phyloP scores from a whole-genome alignment of 768 basidiomycete genomes.

The Chlorophyllum brunneum region DNA sequence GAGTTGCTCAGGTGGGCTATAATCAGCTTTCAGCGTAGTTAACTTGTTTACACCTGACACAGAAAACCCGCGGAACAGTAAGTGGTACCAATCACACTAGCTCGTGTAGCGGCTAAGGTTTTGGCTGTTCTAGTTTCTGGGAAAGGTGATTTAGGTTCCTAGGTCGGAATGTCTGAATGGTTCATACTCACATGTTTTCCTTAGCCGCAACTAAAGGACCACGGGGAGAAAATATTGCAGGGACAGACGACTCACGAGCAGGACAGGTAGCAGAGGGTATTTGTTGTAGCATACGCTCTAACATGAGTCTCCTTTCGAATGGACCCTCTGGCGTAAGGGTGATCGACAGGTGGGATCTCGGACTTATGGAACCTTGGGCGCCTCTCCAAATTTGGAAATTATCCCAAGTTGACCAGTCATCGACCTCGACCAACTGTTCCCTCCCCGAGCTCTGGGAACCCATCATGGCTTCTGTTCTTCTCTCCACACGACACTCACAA shows the following conservation, averaged over 20 bases:
- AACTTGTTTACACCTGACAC: not conserved
- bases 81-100: slow-evolving; percentile 15
- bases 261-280: slow-evolving; percentile 13
- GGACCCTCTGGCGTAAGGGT: not conserved
- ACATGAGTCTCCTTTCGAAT: not conserved
- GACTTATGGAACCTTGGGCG: not conserved
- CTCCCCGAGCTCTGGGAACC: not conserved
- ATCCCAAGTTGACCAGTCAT: not conserved
- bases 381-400: not conserved
- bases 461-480: not conserved
- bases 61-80: slow-evolving; percentile 45
- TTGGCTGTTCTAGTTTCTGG: slow-evolving; percentile 25
- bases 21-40: too few relatives aligned
- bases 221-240: slow-evolving; percentile 50
- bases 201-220: slow-evolving; percentile 42
- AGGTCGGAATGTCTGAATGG: not conserved
- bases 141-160: slow-evolving; percentile 22
- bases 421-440: not conserved
- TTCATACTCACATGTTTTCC: not conserved
- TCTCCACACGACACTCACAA: not conserved
- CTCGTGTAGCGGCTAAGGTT: not conserved
- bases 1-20: slow-evolving; percentile 29
- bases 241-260: slow-evolving; percentile 40
- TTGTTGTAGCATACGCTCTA: not conserved
- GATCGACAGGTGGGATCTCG: slow-evolving; percentile 13